A percentile compares a stretch with the other conserved stretches of the same genome.
Conservation (phyloP, 2,329 filamentous ascomycete genomes). For the Emydomyces testavorans region DNA sequence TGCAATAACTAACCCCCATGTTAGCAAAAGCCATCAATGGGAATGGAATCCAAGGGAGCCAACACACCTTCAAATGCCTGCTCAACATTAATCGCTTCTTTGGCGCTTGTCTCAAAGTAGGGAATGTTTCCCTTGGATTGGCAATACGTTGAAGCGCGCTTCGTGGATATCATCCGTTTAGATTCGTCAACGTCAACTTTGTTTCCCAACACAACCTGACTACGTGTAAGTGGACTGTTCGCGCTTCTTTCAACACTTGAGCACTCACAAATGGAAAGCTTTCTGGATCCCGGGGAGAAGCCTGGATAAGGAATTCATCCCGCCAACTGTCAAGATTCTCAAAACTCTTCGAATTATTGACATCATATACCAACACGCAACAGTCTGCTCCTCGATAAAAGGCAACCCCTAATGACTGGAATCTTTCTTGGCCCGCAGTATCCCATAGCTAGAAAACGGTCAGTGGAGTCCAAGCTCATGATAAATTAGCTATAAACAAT, state of each 20-base stretch:
- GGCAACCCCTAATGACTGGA: conserved; percentile 98
- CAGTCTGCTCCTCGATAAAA: conserved; percentile 99
- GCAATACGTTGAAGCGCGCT: conserved; percentile 93
- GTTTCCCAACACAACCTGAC: conserved; percentile 84
- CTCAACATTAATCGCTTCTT: conserved; percentile 97
- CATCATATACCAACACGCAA: conserved; percentile 97
- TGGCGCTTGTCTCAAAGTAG: conserved; percentile 98
- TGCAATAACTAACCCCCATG: conserved; percentile 61
- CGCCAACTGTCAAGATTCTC: conserved; percentile 97
- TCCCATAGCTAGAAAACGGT: conserved; percentile 99
- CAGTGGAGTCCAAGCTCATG: conserved; percentile 41
- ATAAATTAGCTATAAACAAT: conserved; percentile 1
- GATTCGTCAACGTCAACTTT: conserved; percentile 98
- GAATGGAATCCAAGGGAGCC: conserved; percentile 12
- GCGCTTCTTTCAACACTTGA: neutral
- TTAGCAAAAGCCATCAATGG: neutral
- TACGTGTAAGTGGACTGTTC: conserved; percentile 10
- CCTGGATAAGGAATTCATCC: conserved; percentile 96
- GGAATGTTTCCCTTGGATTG: conserved; percentile 95
- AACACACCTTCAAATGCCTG: conserved; percentile 60
- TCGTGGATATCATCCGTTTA: conserved; percentile 92
- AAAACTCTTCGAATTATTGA: conserved; percentile 98
- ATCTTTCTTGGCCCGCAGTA: conserved; percentile 94
- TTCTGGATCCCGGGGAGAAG: conserved; percentile 88
- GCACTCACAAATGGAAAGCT: conserved; percentile 86